Conservation (phyloP, 2,329 filamentous ascomycete species). For the Chlorencoelia australis region DNA sequence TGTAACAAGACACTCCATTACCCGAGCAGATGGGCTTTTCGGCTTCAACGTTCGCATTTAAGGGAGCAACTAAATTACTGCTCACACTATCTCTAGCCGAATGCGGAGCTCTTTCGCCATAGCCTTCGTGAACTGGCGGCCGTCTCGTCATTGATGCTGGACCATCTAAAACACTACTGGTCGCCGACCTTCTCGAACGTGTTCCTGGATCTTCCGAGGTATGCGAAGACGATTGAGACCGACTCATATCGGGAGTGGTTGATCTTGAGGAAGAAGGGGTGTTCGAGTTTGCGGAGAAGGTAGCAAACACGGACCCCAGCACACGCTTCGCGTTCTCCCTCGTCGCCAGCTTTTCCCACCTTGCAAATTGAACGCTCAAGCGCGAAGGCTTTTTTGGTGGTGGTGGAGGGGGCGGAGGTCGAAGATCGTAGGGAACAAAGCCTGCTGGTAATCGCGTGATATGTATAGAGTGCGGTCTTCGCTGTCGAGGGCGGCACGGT, state of each 20-base stretch:
- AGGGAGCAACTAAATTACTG: too few species aligned
- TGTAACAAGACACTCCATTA: slow-evolving; percentile 64
- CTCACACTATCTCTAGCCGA: too few species aligned
- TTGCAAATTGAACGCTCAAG: slow-evolving; percentile 28
- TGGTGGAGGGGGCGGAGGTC: slow-evolving; percentile 20
- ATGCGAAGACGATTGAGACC: slow-evolving; percentile 13
- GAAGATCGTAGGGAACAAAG: slow-evolving; percentile 30
- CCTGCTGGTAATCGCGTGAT: slow-evolving; percentile 39
- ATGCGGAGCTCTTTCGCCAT: too few species aligned
- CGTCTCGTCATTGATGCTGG: slow-evolving; percentile 19
- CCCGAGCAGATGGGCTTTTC: slow-evolving; percentile 64
- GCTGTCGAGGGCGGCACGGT: slow-evolving; percentile 39
- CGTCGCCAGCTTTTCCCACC: slow-evolving; percentile 39
- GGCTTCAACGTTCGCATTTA: slow-evolving; percentile 30
- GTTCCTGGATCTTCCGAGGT: slow-evolving; percentile 15
- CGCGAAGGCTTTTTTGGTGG: slow-evolving; percentile 24
- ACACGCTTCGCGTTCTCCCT: slow-evolving; percentile 29
- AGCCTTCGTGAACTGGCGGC: slow-evolving; percentile 8
- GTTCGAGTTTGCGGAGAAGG: slow-evolving; percentile 15
- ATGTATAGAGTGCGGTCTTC: slow-evolving; percentile 46
- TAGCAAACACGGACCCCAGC: slow-evolving; percentile 24
- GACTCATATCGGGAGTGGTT: slow-evolving; percentile 16
- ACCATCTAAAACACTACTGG: slow-evolving; percentile 4
- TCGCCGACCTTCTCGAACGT: slow-evolving; percentile 17
- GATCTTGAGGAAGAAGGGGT: slow-evolving; percentile 11